phyloP scores from a whole-genome alignment of 805 yeast genomes.

The Lachancea mirantina region DNA sequence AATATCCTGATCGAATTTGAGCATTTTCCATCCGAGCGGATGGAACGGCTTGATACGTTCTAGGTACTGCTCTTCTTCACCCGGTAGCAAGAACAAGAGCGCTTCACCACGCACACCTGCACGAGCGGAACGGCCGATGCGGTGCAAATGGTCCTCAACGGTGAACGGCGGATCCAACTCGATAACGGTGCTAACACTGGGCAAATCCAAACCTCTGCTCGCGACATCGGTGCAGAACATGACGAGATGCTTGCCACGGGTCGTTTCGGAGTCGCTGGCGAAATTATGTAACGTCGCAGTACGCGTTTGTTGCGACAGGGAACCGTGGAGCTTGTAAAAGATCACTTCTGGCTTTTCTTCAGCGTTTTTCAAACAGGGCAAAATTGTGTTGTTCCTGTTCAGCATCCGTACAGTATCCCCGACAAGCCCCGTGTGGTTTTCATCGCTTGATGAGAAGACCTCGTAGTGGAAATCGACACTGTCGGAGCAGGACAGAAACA shows the following conservation, averaged over 20 bases:
- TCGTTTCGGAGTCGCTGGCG: slow-evolving; percentile 34
- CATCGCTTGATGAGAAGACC: slow-evolving; percentile 51
- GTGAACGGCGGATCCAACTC: slow-evolving; percentile 96
- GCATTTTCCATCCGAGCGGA: slow-evolving; percentile 43
- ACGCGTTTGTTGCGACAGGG: slow-evolving; percentile 76
- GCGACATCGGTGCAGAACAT: slow-evolving; percentile 97
- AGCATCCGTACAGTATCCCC: slow-evolving; percentile 31
- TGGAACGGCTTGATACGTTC: slow-evolving; percentile 55
- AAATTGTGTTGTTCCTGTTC: slow-evolving; percentile 22
- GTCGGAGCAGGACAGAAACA: slow-evolving; percentile 89
- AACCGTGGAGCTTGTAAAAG: slow-evolving; percentile 79
- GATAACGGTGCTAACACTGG: slow-evolving; percentile 74
- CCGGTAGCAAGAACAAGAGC: slow-evolving; percentile 74
- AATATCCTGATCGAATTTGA: slow-evolving; percentile 42
- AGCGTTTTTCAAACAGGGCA: slow-evolving; percentile 30
- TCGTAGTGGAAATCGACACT: slow-evolving; percentile 91
- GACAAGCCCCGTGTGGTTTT: slow-evolving; percentile 34
- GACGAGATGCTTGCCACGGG: slow-evolving; percentile 49
- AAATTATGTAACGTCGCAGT: slow-evolving; percentile 67
- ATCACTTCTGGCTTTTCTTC: slow-evolving; percentile 37
- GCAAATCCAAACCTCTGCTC: slow-evolving; percentile 91
- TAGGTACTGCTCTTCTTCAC: slow-evolving; percentile 78
- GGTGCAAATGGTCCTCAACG: slow-evolving; percentile 88
- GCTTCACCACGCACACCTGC: slow-evolving; percentile 87
- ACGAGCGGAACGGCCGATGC: slow-evolving; percentile 97